These are phyloP conservation scores for Peronosclerospora sorghi DNA, from an alignment of 352 stramenopile genomes.

Conservation along the genomic window DNA sequence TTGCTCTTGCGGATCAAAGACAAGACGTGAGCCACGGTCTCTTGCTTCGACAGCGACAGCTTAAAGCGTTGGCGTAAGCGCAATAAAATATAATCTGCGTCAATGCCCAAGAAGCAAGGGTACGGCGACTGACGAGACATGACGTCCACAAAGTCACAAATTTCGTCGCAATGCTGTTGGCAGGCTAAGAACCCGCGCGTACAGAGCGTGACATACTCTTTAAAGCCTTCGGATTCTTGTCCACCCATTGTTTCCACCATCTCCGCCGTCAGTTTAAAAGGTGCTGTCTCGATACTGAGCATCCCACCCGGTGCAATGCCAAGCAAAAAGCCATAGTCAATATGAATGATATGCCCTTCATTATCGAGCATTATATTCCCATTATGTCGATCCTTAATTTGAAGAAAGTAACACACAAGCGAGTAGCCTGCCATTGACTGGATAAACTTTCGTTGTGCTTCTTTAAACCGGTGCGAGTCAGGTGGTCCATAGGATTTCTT, in stretches of 20 bases:
- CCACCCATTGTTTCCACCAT: conserved; percentile 98
- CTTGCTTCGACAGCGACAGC: conserved; percentile 75
- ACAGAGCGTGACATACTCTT: conserved; percentile 96
- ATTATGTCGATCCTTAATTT: conserved; percentile 99
- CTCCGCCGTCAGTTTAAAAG: conserved; percentile 99
- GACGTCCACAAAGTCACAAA: conserved; percentile 95
- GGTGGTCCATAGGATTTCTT: conserved; percentile 89
- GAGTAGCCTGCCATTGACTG: conserved; percentile 96
- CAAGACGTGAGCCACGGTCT: conserved; percentile 85
- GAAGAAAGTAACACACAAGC: conserved; percentile 96
- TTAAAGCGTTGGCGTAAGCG: conserved; percentile 84
- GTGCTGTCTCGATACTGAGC: conserved; percentile 97
- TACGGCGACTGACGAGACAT: conserved; percentile 94
- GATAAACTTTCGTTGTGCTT: conserved; percentile 94
- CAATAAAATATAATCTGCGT: conserved; percentile 77
- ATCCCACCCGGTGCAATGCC: conserved; percentile 96
- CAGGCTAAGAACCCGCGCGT: conserved; percentile 95
- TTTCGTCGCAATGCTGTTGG: conserved; percentile 91
- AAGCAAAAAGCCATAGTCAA: conserved; percentile 99
- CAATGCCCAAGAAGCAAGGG: conserved; percentile 89
- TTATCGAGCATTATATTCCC: conserved; percentile 99
- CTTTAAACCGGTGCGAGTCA: conserved; percentile 79
- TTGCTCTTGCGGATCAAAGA: conserved; percentile 88
- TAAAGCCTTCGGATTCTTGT: conserved; percentile 83
- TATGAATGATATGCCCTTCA: conserved; percentile 97